Evolutionary conservation across 371 early-diverging fungal species (phyloP), one percentile per base, ranked within the genome.

Genomic region (Syncephalis fuscata): DNA sequence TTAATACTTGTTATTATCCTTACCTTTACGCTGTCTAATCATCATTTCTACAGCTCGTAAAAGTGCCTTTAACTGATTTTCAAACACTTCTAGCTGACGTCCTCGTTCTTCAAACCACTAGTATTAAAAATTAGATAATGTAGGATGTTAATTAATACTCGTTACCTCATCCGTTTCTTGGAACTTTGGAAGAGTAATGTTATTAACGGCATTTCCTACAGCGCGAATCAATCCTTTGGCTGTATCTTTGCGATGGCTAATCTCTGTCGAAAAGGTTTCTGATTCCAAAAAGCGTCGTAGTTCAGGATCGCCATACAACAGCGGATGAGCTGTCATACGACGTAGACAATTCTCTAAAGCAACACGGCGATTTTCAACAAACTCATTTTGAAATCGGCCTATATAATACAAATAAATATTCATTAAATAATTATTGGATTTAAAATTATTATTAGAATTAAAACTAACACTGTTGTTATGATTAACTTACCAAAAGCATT

Each of bases 361-460:
- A 26, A 75, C 65, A 5, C 93, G 73, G 17, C 97, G 70, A 25
- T 73, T 73, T 59, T 92, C 92, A 9, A 96, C 82, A 75, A 96
- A 96, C 48, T 89, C 92, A 49, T 91, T 88, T 60, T 88, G 85
- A 54, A 96, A 96, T 14, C 97, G 79, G 8, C 93, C 88, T 73
- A 56, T 5, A 45, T 8, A 8, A 20, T 21, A 43, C 16, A n/a
- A n/a, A n/a, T n/a, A n/a, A n/a, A n/a, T n/a, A n/a, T n/a, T n/a
- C n/a, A n/a, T n/a, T n/a, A n/a, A n/a, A n/a, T 17, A 46, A 25
- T 17, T 21, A 23, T 22, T 25, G 11, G 9, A 37, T 38, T 54
- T 3, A 53, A 4, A 27, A 14, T 16, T 19, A 10, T 36, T 4
- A 5, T 47, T 8, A 48, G 19, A 16, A 20, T n/a, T n/a, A n/a